These are phyloP conservation scores for Argentina anserina DNA, from an alignment of 306 rosid species.

Conservation along the genomic window DNA sequence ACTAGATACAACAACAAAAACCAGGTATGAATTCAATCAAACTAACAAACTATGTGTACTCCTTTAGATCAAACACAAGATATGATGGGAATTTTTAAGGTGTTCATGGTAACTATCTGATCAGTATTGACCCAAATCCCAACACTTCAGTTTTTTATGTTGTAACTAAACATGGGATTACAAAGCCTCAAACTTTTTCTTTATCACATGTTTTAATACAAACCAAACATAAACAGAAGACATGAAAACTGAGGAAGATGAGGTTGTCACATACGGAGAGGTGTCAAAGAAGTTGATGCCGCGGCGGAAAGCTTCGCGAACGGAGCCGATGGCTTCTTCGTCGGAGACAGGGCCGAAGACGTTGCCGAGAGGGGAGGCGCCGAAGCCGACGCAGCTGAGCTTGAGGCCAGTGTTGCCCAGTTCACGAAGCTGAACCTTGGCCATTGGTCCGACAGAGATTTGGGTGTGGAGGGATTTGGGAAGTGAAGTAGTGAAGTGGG, in stretches of 20 bases:
- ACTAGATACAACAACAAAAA: background rate
- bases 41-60: background rate
- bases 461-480: background rate
- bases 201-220: background rate
- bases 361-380: slow-evolving; percentile 95
- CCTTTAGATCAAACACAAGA: background rate
- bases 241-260: background rate
- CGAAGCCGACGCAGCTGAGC: slow-evolving; percentile 76
- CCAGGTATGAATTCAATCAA: background rate
- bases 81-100: background rate
- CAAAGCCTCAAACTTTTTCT: background rate
- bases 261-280: slow-evolving; percentile 56
- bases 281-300: slow-evolving; percentile 96
- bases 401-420: slow-evolving; percentile 85
- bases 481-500: background rate
- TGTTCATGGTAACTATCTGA: background rate
- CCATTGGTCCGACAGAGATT: slow-evolving; percentile 25
- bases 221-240: background rate
- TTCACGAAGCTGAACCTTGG: slow-evolving; percentile 49
- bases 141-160: background rate
- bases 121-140: background rate
- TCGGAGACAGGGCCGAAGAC: slow-evolving; percentile 72
- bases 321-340: slow-evolving; percentile 63
- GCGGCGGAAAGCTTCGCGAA: slow-evolving; percentile 60
- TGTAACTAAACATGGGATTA: background rate